phyloP scores from a whole-genome alignment of 2,329 filamentous ascomycete species.

The Trichoderma atroviride region DNA sequence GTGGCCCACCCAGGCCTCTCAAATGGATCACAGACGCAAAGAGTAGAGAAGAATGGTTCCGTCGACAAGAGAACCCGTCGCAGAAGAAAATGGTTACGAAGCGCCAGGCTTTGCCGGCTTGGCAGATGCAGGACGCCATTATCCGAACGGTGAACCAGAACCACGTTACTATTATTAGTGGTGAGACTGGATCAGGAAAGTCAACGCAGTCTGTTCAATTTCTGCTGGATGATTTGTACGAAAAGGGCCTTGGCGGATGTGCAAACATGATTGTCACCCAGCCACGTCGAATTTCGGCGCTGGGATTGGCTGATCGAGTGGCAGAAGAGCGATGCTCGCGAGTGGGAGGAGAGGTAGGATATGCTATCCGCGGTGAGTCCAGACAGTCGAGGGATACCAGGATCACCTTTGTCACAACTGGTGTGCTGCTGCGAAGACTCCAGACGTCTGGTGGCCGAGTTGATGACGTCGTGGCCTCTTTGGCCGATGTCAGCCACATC shows the following conservation, averaged over 20 bases:
- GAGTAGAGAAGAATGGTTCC: slow-evolving; percentile 70
- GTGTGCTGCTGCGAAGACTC: slow-evolving; percentile 86
- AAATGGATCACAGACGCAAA: slow-evolving; percentile 62
- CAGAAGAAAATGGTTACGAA: slow-evolving; percentile 75
- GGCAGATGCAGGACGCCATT: slow-evolving; percentile 78
- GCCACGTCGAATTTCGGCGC: slow-evolving; percentile 88
- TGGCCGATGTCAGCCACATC: slow-evolving; percentile 90
- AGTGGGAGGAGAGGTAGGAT: slow-evolving; percentile 88
- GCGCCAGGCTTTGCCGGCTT: slow-evolving; percentile 79
- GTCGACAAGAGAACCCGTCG: slow-evolving; percentile 63
- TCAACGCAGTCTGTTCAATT: slow-evolving; percentile 97
- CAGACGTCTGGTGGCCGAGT: slow-evolving; percentile 83
- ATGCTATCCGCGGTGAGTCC: slow-evolving; percentile 87
- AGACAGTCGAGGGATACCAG: slow-evolving; percentile 74
- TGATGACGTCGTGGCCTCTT: slow-evolving; percentile 76
- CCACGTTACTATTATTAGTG: slow-evolving; percentile 94
- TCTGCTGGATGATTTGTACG: slow-evolving; percentile 86
- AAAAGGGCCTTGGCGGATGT: slow-evolving; percentile 69
- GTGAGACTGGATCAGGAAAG: slow-evolving; percentile 95
- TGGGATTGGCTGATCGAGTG: slow-evolving; percentile 91
- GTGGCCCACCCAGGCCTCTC: slow-evolving; percentile 60
- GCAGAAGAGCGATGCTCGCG: slow-evolving; percentile 83
- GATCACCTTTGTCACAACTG: slow-evolving; percentile 94
- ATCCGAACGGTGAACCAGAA: slow-evolving; percentile 73
- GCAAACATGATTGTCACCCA: slow-evolving; percentile 96